Percentiles rank a stretch among this genome's conserved stretches.
phyloP scores from a whole-genome alignment of 2,329 filamentous ascomycete species.

The Cytospora mali region DNA sequence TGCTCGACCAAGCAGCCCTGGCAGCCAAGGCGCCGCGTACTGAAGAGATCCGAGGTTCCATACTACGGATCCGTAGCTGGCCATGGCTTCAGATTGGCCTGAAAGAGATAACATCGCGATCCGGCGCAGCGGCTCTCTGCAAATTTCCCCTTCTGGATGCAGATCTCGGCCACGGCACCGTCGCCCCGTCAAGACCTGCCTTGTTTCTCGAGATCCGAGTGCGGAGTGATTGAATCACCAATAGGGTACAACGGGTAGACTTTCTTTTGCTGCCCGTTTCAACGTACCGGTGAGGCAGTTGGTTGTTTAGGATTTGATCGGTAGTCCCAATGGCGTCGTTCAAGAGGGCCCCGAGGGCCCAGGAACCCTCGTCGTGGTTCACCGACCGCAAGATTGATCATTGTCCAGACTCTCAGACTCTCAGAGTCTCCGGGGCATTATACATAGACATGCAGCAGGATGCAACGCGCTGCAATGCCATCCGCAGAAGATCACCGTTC shows the following conservation, averaged over 20 bases:
- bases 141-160: not conserved
- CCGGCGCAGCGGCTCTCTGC: not conserved
- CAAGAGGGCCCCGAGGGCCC: too few relatives aligned
- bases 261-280: too few relatives aligned
- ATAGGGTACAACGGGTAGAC: not conserved
- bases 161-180: conserved; percentile 5
- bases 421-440: too few relatives aligned
- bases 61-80: too few relatives aligned
- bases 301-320: too few relatives aligned
- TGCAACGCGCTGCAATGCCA: not conserved
- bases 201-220: not conserved
- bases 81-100: not conserved
- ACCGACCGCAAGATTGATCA: not conserved
- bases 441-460: not conserved
- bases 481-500: not conserved
- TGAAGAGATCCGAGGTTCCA: too few relatives aligned
- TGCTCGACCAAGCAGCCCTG: too few relatives aligned
- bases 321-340: too few relatives aligned
- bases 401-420: not conserved
- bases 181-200: conserved; percentile 4
- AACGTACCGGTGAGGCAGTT: not conserved
- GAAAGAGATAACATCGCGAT: not conserved
- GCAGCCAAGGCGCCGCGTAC: too few relatives aligned
- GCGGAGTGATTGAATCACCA: not conserved
- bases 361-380: not conserved